Percentiles rank a stretch among this genome's conserved stretches.
These are phyloP conservation scores for Crucihimalaya himalaica DNA, from an alignment of 345 rosid genomes.

Conservation along the genomic window DNA sequence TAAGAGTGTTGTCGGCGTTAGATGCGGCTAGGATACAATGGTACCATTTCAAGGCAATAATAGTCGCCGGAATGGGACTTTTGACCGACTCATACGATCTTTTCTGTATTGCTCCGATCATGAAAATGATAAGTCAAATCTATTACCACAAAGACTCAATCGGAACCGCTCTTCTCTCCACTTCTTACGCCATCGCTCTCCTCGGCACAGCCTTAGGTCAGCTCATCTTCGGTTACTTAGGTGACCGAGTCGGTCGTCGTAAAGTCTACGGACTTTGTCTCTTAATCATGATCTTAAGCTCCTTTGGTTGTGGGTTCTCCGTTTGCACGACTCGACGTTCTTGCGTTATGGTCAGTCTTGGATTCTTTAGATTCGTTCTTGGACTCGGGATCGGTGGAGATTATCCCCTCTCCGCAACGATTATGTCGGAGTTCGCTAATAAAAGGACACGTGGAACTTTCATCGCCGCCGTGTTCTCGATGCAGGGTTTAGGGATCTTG, in stretches of 20 bases:
- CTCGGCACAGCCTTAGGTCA: constrained; percentile 67
- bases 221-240: constrained; percentile 59
- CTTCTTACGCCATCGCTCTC: constrained; percentile 51
- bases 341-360: constrained; percentile 61
- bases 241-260: constrained; percentile 64
- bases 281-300: constrained; percentile 58
- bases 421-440: constrained; percentile 85
- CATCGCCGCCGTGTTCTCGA: constrained; percentile 70
- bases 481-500: constrained; percentile 79
- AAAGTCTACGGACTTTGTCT: constrained; percentile 61
- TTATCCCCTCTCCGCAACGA: constrained; percentile 76
- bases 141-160: constrained; percentile 31
- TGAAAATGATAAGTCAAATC: constrained; percentile 50
- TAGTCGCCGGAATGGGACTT: constrained; percentile 54
- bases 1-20: constrained; percentile 38
- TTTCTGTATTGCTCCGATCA: constrained; percentile 47
- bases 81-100: constrained; percentile 58
- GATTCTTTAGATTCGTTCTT: constrained; percentile 62
- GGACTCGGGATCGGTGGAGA: constrained; percentile 83
- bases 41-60: constrained; percentile 53
- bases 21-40: constrained; percentile 48
- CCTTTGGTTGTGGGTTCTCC: constrained; percentile 68
- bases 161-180: constrained; percentile 34
- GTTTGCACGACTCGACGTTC: constrained; percentile 48
- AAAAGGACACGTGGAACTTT: constrained; percentile 71